Evolutionary conservation across 768 basidiomycete genomes (phyloP).

Genomic region (Russula abietina): DNA sequence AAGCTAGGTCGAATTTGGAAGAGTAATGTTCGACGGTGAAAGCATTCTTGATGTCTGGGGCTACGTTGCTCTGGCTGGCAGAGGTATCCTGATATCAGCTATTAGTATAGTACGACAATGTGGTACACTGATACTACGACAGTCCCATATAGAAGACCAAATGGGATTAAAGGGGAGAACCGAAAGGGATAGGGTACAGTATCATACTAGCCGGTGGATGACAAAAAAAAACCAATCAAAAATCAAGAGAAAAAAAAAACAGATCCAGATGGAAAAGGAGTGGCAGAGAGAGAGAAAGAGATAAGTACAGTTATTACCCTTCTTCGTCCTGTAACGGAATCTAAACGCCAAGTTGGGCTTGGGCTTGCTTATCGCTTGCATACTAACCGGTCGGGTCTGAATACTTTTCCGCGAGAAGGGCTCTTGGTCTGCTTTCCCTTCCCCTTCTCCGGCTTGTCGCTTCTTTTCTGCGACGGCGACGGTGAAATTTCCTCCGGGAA

Average conservation of each 20-base stretch:
- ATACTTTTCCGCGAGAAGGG: constrained; percentile 10
- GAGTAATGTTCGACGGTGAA: background rate
- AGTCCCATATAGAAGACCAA: no score
- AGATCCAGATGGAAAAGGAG: background rate
- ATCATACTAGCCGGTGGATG: background rate
- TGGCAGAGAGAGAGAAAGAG: background rate
- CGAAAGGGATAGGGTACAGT: background rate
- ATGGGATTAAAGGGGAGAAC: background rate
- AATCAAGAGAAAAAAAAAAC: background rate
- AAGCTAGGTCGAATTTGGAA: background rate
- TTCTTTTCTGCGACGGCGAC: background rate
- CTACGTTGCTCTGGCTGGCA: background rate
- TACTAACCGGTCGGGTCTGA: constrained; percentile 21
- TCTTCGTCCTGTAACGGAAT: no score
- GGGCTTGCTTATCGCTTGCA: background rate
- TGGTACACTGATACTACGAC: no score
- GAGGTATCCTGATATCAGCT: background rate
- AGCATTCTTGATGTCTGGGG: no score
- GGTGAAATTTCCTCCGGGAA: background rate
- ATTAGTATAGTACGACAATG: background rate
- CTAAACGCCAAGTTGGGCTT: constrained; percentile 21
- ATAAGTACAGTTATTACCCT: background rate
- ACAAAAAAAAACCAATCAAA: background rate
- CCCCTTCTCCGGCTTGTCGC: constrained; percentile 8
- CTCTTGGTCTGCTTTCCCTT: background rate